Percentiles rank a stretch among this genome's conserved stretches.
Conservation (phyloP, 805 yeast species). For the Metschnikowia dekortorum region DNA sequence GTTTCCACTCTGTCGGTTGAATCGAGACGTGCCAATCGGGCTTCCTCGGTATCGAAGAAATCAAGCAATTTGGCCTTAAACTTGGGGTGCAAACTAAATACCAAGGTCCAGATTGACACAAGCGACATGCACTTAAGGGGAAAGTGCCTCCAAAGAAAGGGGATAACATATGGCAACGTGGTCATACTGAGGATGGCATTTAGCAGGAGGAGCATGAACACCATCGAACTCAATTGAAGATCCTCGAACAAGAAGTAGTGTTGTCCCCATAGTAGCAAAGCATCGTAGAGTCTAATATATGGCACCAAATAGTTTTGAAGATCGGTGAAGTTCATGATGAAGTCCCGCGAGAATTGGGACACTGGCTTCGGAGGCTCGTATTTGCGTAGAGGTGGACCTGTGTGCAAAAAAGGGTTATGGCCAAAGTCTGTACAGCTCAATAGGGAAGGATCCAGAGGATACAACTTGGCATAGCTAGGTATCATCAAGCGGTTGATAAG, state of each 20-base stretch:
- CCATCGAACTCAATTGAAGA: conserved; percentile 52
- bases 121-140: conserved; percentile 28
- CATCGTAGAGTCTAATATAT: conserved; percentile 62
- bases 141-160: conserved; percentile 24
- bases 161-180: conserved; percentile 27
- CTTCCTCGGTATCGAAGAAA: conserved; percentile 57
- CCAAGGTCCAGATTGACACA: conserved; percentile 49
- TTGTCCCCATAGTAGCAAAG: conserved; percentile 41
- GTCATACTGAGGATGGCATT: conserved; percentile 18
- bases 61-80: conserved; percentile 45
- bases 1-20: conserved; percentile 48
- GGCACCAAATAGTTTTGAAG: conserved; percentile 74
- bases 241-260: conserved; percentile 63
- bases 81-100: conserved; percentile 47
- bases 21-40: conserved; percentile 48
- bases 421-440: conserved; percentile 15
- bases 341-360: conserved; percentile 75
- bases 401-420: conserved; percentile 37
- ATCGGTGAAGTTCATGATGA: conserved; percentile 73
- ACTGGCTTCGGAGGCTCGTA: conserved; percentile 62
- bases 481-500: conserved; percentile 54
- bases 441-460: conserved; percentile 53
- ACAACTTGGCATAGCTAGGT: conserved; percentile 60
- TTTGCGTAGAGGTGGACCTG: conserved; percentile 43
- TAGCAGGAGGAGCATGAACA: conserved; percentile 38